Base-by-base conservation (phyloP, 306 rosid genomes). In the Vigna radiata region DNA sequence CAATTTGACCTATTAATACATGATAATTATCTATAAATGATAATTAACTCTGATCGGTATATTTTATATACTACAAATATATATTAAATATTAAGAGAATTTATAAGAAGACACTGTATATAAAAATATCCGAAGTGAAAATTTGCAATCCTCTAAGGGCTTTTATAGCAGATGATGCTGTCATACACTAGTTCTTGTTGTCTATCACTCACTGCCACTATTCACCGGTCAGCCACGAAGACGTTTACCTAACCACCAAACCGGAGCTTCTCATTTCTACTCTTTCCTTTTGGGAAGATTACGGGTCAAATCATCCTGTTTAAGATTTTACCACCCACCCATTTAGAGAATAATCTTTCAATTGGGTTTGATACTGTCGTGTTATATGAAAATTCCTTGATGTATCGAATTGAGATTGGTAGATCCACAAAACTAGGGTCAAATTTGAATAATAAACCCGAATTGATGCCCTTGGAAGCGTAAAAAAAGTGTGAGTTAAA, bases 371-470 rank as follows among this genome's bases (percentile, higher is more conserved):
- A 4, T 8, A 70, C 33, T 60, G 10, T 61, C 53, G 73, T 49
- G 49, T 36, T 48, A 60, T 27, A 48, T 58, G 27, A 12, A 56
- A 56, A 23, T 21, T 56, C 6, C 8, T 56, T 21, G 5, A 4
- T 23, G 3, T 8, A 29, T 14, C 11, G 3, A 61, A 4, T 59
- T 8, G 25, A 36, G 39, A 66, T 74, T 25, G 55, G 18, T 50
- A 82, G 86, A 85, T 82, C 71, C 83, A n/a, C 9, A 72, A 79
- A 79, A 50, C 37, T 8, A 33, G 80, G 89, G 88, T 78, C 86
- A 79, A 68, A 54, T 62, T 10, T 17, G 13, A 31, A 44, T 48
- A 61, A 39, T 29, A 21, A 55, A 33, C 33, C 63, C 41, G 53
- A 60, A 65, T 75, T 71, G 23, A 39, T 53, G 44, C 70, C 33